A percentile compares a stretch with the other conserved stretches of the same genome.
Evolutionary conservation across 768 basidiomycete genomes (phyloP).

Genomic region (Leccinum subtestaceum): DNA sequence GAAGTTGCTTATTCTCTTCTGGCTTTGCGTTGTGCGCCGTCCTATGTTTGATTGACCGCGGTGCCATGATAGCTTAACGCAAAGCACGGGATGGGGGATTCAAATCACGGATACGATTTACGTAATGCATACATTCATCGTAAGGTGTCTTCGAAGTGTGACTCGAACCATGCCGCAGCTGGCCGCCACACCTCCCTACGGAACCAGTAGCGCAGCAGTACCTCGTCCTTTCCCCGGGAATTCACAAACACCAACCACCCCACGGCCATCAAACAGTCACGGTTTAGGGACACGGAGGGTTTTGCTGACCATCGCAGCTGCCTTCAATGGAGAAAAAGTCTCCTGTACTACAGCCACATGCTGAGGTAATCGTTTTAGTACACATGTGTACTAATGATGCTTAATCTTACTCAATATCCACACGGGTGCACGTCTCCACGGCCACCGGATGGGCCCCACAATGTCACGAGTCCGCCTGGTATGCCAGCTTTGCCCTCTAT

Average conservation of each 20-base stretch:
- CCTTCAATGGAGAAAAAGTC: conserved; percentile 39
- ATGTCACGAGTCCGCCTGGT: conserved; percentile 67
- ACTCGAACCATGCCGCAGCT: conserved; percentile 8
- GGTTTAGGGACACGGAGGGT: conserved; percentile 84
- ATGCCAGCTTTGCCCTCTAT: conserved; percentile 74
- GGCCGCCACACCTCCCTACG: not conserved
- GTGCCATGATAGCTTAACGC: conserved; percentile 2
- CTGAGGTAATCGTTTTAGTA: too few species aligned
- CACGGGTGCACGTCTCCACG: conserved; percentile 83
- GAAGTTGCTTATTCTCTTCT: not conserved
- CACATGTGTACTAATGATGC: too few species aligned
- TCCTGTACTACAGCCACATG: too few species aligned
- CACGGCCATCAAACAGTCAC: conserved; percentile 32
- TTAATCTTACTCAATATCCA: too few species aligned
- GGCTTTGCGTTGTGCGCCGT: not conserved
- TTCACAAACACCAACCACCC: not conserved
- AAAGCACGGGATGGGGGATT: not conserved
- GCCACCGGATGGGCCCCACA: conserved; percentile 71
- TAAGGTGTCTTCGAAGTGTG: conserved; percentile 13
- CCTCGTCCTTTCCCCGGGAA: conserved; percentile 1
- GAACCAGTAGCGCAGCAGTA: conserved; percentile 8
- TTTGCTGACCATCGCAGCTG: conserved; percentile 97
- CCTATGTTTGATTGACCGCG: not conserved
- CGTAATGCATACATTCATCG: conserved; percentile 12
- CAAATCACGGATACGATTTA: not conserved